phyloP scores from a whole-genome alignment of 768 basidiomycete species.

The Leccinum disarticulatum region DNA sequence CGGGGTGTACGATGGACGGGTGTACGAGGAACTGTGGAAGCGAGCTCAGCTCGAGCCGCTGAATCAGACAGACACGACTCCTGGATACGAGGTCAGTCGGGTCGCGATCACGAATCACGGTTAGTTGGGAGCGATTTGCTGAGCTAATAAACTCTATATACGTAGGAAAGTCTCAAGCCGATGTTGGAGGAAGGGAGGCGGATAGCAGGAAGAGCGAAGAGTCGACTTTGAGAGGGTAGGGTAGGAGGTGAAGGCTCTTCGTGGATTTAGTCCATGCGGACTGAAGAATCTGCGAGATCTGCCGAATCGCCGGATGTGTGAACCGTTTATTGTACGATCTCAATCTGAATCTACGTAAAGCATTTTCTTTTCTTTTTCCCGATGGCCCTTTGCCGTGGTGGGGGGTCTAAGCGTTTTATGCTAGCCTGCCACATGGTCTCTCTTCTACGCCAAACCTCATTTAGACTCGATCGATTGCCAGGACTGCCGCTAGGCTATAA shows the following conservation, averaged over 20 bases:
- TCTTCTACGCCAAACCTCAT: neutral
- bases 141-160: neutral
- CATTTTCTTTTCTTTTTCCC: neutral
- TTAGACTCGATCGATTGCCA: neutral
- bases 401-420: neutral
- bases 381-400: neutral
- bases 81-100: conserved; percentile 52
- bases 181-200: conserved; percentile 26
- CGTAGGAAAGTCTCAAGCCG: conserved; percentile 25
- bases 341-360: neutral
- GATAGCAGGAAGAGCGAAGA: conserved; percentile 16
- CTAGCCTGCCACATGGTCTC: neutral
- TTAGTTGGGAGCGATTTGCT: neutral
- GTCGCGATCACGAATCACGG: neutral
- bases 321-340: neutral
- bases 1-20: conserved; percentile 61
- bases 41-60: conserved; percentile 59
- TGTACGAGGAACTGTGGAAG: conserved; percentile 67
- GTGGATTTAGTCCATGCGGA: neutral
- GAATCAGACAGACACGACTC: conserved; percentile 49
- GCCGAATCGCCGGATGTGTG: neutral
- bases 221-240: conserved; percentile 18
- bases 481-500: neutral
- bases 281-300: neutral
- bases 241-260: too few relatives aligned